Evolutionary conservation across 352 stramenopile species (phyloP).

Genomic region (Peronospora farinosa): DNA sequence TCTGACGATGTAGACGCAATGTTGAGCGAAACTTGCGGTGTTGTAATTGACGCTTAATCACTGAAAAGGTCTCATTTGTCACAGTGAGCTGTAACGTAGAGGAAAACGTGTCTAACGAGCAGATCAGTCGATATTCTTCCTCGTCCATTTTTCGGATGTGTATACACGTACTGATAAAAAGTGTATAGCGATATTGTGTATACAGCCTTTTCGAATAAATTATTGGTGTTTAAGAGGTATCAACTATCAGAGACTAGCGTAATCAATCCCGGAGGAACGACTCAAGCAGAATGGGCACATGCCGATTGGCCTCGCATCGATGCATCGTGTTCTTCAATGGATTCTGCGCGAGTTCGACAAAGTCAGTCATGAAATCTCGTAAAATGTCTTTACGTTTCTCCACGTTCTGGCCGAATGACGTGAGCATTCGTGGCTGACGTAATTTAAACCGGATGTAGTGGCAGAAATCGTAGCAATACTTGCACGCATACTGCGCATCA

Average conservation of each 20-base stretch:
- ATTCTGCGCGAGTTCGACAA: constrained; percentile 39
- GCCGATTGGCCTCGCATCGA: constrained; percentile 38
- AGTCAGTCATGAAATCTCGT: constrained; percentile 45
- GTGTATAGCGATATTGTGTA: no score
- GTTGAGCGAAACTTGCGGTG: constrained; percentile 39
- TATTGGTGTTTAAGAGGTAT: constrained; percentile 11
- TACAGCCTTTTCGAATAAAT: constrained; percentile 15
- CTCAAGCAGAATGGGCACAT: constrained; percentile 43
- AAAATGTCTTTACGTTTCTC: constrained; percentile 49
- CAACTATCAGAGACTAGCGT: constrained; percentile 6
- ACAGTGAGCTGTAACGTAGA: constrained; percentile 23
- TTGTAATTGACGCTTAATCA: constrained; percentile 55
- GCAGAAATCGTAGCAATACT: constrained; percentile 55
- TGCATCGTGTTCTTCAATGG: constrained; percentile 29
- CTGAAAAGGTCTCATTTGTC: constrained; percentile 42
- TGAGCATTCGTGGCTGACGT: constrained; percentile 38
- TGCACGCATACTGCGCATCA: constrained; percentile 44
- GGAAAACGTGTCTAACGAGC: constrained; percentile 36
- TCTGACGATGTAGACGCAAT: constrained; percentile 48
- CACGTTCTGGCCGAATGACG: constrained; percentile 30
- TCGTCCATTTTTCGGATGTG: constrained; percentile 35
- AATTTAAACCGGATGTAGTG: constrained; percentile 48
- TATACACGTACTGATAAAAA: no score
- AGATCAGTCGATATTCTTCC: constrained; percentile 41
- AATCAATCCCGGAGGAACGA: constrained; percentile 17